phyloP scores from a whole-genome alignment of 1,139 yeast species.

The Yamadazyma sp. region DNA sequence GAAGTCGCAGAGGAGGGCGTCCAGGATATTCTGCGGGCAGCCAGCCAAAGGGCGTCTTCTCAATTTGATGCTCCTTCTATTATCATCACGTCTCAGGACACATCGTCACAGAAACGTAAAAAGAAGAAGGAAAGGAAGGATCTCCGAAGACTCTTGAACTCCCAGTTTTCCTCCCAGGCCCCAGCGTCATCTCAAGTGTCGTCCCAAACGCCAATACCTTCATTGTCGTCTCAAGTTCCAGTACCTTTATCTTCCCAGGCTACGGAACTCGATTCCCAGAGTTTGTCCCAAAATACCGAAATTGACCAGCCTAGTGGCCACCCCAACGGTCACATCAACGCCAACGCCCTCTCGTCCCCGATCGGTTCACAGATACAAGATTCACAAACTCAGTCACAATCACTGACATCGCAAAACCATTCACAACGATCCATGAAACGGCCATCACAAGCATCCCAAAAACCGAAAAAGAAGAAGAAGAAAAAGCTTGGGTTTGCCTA shows the following conservation, averaged over 20 bases:
- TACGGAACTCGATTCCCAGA: too few relatives aligned
- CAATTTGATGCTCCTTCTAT: slow-evolving; percentile 20
- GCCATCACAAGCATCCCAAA: slow-evolving; percentile 12
- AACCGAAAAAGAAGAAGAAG: slow-evolving; percentile 26
- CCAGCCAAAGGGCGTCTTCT: slow-evolving; percentile 6
- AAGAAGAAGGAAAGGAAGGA: slow-evolving; percentile 5
- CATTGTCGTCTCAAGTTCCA: too few relatives aligned
- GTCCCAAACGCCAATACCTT: too few relatives aligned
- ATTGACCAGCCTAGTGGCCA: too few relatives aligned
- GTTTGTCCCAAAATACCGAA: too few relatives aligned
- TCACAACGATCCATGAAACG: slow-evolving; percentile 9
- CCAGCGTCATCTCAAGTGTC: neutral
- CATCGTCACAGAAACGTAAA: slow-evolving; percentile 11
- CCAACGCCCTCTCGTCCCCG: too few relatives aligned
- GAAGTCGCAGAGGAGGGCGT: slow-evolving; percentile 7
- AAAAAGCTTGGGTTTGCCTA: slow-evolving; percentile 26
- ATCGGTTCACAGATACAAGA: neutral
- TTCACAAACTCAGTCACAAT: neutral
- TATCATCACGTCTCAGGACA: slow-evolving; percentile 22
- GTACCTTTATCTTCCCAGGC: too few relatives aligned
- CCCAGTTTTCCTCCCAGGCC: slow-evolving; percentile 3
- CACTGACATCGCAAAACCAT: neutral
- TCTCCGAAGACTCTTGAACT: slow-evolving; percentile 3
- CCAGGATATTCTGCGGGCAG: too few relatives aligned
- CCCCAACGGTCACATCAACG: neutral